These are phyloP conservation scores for Trichosporon faecale DNA, from an alignment of 1,284 basidiomycete species.

Conservation along the genomic window DNA sequence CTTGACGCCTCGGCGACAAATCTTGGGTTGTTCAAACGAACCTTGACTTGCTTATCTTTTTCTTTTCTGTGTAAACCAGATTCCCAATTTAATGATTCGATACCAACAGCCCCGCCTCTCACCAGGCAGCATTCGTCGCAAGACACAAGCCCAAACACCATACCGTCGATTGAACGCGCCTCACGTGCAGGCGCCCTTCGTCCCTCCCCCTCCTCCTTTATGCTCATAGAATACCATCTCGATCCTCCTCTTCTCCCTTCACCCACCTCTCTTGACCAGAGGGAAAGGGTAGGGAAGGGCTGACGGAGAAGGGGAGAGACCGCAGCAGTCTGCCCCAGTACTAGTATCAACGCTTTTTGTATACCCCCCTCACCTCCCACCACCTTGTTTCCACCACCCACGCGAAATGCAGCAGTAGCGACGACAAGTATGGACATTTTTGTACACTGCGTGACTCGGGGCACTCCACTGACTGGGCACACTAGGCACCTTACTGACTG, in stretches of 20 bases:
- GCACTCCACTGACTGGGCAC: no score
- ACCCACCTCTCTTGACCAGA: no score
- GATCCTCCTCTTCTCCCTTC: not conserved
- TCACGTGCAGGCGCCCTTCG: not conserved
- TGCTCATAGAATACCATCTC: not conserved
- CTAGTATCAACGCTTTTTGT: not conserved
- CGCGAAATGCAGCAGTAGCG: not conserved
- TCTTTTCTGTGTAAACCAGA: not conserved
- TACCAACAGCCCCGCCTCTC: not conserved
- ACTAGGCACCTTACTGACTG: no score
- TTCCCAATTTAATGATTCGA: not conserved
- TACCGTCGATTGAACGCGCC: not conserved
- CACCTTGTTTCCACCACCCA: not conserved
- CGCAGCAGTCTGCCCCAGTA: not conserved
- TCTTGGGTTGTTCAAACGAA: not conserved
- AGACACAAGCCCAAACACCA: not conserved
- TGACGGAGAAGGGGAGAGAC: no score
- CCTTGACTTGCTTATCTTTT: not conserved
- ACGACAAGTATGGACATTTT: not conserved
- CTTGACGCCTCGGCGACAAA: not conserved
- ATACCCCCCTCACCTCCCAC: not conserved
- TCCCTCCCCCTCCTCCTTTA: not conserved
- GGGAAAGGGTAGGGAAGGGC: no score
- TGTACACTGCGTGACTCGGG: no score
- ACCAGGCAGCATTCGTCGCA: not conserved